A percentile compares a stretch with the other conserved stretches of the same genome.
phyloP scores from a whole-genome alignment of 768 basidiomycete species.

The Fomitopsis pulvina region DNA sequence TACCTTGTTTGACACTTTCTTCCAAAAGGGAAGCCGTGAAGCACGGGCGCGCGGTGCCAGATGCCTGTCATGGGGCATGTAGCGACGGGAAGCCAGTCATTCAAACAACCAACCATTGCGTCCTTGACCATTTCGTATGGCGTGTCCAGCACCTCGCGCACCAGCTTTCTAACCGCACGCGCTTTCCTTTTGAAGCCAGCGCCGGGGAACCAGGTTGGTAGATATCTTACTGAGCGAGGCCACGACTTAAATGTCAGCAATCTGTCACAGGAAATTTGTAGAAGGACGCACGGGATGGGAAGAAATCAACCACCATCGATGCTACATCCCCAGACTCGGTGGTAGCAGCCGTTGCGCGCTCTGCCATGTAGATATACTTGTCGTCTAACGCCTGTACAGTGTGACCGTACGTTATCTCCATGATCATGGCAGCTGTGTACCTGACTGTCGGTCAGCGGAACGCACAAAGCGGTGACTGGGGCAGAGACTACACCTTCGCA shows the following conservation, averaged over 20 bases:
- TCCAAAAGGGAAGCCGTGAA: slow-evolving; percentile 4
- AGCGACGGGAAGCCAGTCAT: neutral
- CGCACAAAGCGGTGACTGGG: too few relatives aligned
- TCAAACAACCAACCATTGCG: slow-evolving; percentile 11
- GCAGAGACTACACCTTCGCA: slow-evolving; percentile 10
- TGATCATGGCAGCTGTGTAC: neutral
- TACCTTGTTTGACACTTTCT: neutral
- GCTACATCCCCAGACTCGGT: slow-evolving; percentile 8
- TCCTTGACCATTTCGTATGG: slow-evolving; percentile 17
- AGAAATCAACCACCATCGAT: slow-evolving; percentile 14
- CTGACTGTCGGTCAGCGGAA: neutral
- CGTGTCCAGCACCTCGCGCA: neutral
- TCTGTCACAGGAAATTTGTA: too few relatives aligned
- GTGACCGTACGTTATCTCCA: slow-evolving; percentile 12
- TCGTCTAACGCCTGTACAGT: slow-evolving; percentile 10
- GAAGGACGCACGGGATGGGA: slow-evolving; percentile 12
- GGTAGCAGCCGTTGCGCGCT: slow-evolving; percentile 9
- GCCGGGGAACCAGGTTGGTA: too few relatives aligned
- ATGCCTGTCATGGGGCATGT: slow-evolving; percentile 7
- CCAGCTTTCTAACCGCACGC: neutral
- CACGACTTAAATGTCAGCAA: too few relatives aligned
- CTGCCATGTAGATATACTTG: slow-evolving; percentile 10
- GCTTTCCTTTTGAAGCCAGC: too few relatives aligned
- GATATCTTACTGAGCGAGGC: too few relatives aligned
- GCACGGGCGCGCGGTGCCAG: slow-evolving; percentile 8